Percentiles rank a stretch among this genome's conserved stretches.
Conservation (phyloP, 1,139 yeast genomes). For the Geotrichum carabidarum region DNA sequence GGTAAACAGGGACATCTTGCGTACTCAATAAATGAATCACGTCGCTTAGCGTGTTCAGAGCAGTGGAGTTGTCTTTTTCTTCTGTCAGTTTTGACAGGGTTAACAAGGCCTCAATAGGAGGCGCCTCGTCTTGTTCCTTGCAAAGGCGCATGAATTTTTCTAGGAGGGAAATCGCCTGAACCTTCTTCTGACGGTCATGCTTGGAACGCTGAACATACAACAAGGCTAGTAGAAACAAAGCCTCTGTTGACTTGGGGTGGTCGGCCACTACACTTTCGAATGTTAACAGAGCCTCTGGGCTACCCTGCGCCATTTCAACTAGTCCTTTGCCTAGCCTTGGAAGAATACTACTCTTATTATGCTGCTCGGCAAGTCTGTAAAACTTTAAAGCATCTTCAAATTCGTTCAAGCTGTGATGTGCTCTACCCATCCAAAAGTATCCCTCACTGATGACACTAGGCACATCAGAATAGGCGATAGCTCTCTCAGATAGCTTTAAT, state of each 20-base stretch:
- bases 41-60: conserved; percentile 52
- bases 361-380: conserved; percentile 47
- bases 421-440: conserved; percentile 81
- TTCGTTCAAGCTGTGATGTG: conserved; percentile 55
- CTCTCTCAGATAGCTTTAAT: conserved; percentile 51
- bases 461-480: conserved; percentile 42
- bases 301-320: conserved; percentile 66
- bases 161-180: conserved; percentile 53
- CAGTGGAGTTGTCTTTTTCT: conserved; percentile 46
- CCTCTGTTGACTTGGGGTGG: conserved; percentile 69
- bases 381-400: conserved; percentile 62
- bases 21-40: conserved; percentile 44
- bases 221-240: conserved; percentile 68
- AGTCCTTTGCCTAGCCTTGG: conserved; percentile 84
- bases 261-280: conserved; percentile 69
- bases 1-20: conserved; percentile 53
- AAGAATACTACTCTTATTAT: conserved; percentile 54
- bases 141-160: conserved; percentile 69
- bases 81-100: conserved; percentile 67
- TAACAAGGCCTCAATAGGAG: conserved; percentile 63
- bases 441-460: conserved; percentile 63
- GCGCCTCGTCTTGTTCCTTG: conserved; percentile 54
- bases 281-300: conserved; percentile 80
- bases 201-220: conserved; percentile 51
- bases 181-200: conserved; percentile 18